Base-by-base conservation (phyloP, 108 stramenopile species). In the Cyclotella distinguenda region DNA sequence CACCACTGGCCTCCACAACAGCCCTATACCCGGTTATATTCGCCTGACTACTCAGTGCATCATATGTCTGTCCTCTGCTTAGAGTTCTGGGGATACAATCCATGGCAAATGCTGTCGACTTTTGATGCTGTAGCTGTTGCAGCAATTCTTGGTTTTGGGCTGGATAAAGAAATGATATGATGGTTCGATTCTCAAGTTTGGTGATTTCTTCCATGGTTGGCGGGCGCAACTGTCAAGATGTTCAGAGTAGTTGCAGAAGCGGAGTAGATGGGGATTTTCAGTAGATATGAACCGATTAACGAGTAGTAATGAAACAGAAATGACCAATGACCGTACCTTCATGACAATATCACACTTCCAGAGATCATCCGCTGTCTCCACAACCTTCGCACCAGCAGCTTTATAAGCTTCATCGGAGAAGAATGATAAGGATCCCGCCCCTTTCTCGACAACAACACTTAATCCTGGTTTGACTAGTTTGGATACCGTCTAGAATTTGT, bases 1-100 rank as follows among this genome's bases (percentile, higher is more conserved):
- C 90, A 71, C 97, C 87, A 15, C 88, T 84, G 0, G 98, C 99
- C 78, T 99, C 99, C 19, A 99, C 49, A 0, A 99, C 99, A 46
- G 99, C 97, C 28, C 98, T 86, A 75, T 99, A 99, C 6, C 99
- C 99, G 13, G 95, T 86, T 50, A 99, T 97, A 70, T 99, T 99
- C 16, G 99, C 99, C 82, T 98, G 97, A 50, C 90, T 93, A 36
- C 81, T 84, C 19, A 99, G 75, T 3, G 94, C 96, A 86, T 99
- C 98, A 63, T 95, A 95, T n/a, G 97, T 95, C 75, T 99, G 98
- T 11, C 97, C 98, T 33, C 98, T 73, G 51, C 91, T 93, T 22
- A 98, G 82, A 12, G 97, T 98, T 18, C 99, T 73, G 11, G 96
- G 96, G 66, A 96, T 95, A 65, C 93, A 95, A 68, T 96, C 96